Base-by-base conservation (phyloP, 164 flowering plant genomes). In the Paratinospora sagittata region DNA sequence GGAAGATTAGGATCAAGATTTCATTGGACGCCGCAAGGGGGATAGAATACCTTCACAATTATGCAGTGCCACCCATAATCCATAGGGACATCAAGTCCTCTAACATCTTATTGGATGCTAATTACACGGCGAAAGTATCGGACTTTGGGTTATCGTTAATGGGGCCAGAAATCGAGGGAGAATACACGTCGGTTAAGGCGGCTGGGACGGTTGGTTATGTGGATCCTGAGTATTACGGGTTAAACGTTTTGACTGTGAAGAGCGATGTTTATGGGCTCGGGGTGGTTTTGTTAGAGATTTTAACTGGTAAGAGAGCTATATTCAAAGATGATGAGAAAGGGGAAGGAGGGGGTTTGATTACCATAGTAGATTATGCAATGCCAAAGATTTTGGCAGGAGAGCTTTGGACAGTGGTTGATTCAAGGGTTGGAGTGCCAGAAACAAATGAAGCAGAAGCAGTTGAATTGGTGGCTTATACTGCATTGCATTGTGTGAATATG, bases 231-330 rank as follows among this genome's bases (percentile, higher is more conserved):
- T 93, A 93, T 82, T 91, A 85, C 78, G 78, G 91, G 71, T 82
- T 84, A 1, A 91, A 89, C 61, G 80, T 81, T 19, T 62, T 93
- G 65, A 88, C 89, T 0, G 76, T 81, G 0, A 91, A 88, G 81
- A 89, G 92, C 57, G 98, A 93, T 55, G 94, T 93, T 14, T 93
- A 93, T 57, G 90, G 98, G 71, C 91, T 88, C 47, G 98, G 98
- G 0, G 87, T 93, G 0, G 82, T 93, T 9, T 49, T 93, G 70
- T 79, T 93, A 0, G 98, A 93, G 63, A 6, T 94, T 12, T n/a
- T 94, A 23, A 81, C 93, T 0, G 98, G 98, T 13, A 43, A 14
- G 58, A 88, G 76, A 75, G 98, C 98, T 6, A 87, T 94, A 17
- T 93, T 90, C 41, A 74, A 49, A 47, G 81, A 80, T n/a, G n/a